phyloP scores from a whole-genome alignment of 2,329 filamentous ascomycete genomes.

The Coniella vitis region DNA sequence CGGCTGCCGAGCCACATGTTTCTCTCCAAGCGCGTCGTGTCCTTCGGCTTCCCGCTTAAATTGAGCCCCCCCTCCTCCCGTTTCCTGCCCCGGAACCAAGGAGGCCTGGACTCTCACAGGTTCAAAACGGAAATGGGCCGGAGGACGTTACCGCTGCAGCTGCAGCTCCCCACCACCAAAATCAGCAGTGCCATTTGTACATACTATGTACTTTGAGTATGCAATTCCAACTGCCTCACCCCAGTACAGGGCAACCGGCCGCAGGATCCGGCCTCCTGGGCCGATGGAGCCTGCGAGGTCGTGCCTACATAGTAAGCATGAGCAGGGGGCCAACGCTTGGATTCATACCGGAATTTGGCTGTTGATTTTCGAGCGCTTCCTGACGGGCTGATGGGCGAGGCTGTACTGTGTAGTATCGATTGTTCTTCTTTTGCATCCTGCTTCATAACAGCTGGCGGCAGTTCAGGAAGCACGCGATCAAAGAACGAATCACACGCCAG shows the following conservation, averaged over 20 bases:
- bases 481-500: no score
- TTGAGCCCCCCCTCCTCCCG: no score
- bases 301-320: no score
- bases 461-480: no score
- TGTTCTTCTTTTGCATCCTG: no score
- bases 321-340: neutral
- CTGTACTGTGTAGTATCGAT: no score
- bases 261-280: constrained; percentile 1
- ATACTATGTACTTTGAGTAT: no score
- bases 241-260: neutral
- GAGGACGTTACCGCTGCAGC: constrained; percentile 1
- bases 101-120: neutral
- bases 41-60: neutral
- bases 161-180: neutral
- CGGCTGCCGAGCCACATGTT: constrained; percentile 7
- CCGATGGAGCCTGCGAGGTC: neutral
- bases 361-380: no score
- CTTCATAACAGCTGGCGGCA: no score
- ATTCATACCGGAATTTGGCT: neutral
- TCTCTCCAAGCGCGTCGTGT: neutral
- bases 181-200: no score
- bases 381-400: no score
- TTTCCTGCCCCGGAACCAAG: neutral
- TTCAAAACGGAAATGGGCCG: neutral
- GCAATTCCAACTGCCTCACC: neutral